These are phyloP conservation scores for Thozetella sp. DNA, from an alignment of 495 filamentous ascomycete genomes.

Conservation along the genomic window DNA sequence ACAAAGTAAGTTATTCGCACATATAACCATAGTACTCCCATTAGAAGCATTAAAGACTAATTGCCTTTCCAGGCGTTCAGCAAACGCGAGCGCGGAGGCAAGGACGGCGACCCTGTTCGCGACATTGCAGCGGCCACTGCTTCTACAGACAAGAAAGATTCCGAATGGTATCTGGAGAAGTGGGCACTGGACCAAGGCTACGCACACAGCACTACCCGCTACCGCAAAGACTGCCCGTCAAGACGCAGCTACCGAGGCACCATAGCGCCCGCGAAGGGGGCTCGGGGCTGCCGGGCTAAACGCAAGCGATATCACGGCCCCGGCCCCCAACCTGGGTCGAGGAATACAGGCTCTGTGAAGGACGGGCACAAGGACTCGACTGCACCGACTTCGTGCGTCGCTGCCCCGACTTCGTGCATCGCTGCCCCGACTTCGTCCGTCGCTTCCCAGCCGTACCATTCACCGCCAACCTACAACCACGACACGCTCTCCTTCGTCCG, in stretches of 20 bases:
- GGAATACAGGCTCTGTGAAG: too few relatives aligned
- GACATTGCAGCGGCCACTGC: not conserved
- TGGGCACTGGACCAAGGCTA: constrained; percentile 33
- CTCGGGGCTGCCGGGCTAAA: too few relatives aligned
- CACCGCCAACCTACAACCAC: too few relatives aligned
- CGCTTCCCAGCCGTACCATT: too few relatives aligned
- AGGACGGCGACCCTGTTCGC: constrained; percentile 7
- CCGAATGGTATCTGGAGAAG: constrained; percentile 41
- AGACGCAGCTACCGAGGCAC: constrained; percentile 10
- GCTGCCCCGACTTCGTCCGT: too few relatives aligned
- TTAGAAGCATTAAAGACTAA: constrained; percentile 6
- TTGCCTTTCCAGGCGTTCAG: constrained; percentile 36
- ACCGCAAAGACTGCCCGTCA: constrained; percentile 36
- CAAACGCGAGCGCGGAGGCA: constrained; percentile 33
- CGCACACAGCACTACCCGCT: constrained; percentile 49
- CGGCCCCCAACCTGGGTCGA: too few relatives aligned
- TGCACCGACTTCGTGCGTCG: too few relatives aligned
- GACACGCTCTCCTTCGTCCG: too few relatives aligned
- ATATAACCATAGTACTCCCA: not conserved
- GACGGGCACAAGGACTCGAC: too few relatives aligned
- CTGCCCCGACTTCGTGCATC: too few relatives aligned
- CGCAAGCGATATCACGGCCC: too few relatives aligned
- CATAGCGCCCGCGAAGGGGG: too few relatives aligned
- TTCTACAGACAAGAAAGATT: constrained; percentile 29
- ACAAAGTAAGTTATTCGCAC: constrained; percentile 64